Evolutionary conservation across 1,139 yeast species (phyloP), one percentile per base, ranked within the genome.

Genomic region (Saccharomyces uvarum): DNA sequence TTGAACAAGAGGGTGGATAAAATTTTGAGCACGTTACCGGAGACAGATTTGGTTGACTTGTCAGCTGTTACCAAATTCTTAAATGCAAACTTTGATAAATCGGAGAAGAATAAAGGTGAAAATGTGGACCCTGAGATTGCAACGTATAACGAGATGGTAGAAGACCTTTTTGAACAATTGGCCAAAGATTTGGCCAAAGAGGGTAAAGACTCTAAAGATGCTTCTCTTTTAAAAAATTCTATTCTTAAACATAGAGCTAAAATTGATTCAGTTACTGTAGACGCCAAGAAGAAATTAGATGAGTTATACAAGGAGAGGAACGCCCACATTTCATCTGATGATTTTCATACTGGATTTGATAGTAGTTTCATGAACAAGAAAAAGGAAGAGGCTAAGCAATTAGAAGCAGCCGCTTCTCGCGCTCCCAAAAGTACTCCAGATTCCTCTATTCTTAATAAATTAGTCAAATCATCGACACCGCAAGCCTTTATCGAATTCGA

Each of bases 281-380:
- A 82, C 58, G 86, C 83, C 52, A 75, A 80, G 47, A 77, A 79
- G 47, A 85, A 83, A 63, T 74, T 90, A 63, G 82, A 80, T 50
- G 82, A 81, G 42, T 75, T 93, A 55, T 78, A 81, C 61, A 78
- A 82, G 61, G 96, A 91, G 66, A 86, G 88, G 63, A 77, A 83
- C 9, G 70, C 76, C 56, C 86, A 88, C 66, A 91, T 93, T 59
- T 83, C 95, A 4, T 85, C 95, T 56, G 98, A 90, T 21, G 99
- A 93, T 70, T 79, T 90, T 46, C 95, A 83, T 62, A 89, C 95
- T n/a, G 99, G 97, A 0, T 93, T 89, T 75, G 96, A 91, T 67
- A 80, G 88, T 29, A 86, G 96, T 0, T 81, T 88, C 63, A 70
- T 90, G 68, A 89, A 88, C 69, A 84, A 82, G 63, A 75, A 74